These are phyloP conservation scores for Mrakia hoshinonis DNA, from an alignment of 768 basidiomycete species.

Conservation along the genomic window DNA sequence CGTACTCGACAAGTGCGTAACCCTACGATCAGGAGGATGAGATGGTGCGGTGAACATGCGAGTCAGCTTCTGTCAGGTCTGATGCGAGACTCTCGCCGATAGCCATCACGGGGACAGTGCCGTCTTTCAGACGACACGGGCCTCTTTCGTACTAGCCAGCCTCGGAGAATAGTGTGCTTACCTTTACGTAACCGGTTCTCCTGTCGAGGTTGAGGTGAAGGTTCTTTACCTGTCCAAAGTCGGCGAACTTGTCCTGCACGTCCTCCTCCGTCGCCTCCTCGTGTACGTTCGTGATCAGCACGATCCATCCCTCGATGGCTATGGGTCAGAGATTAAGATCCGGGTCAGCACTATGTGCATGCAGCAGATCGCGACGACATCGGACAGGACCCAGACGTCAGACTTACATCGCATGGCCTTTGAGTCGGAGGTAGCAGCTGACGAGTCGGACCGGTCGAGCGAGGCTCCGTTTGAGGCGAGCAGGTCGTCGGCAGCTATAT, in stretches of 20 bases:
- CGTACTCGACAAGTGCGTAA: conserved; percentile 95
- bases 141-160: too few relatives aligned
- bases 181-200: conserved; percentile 97
- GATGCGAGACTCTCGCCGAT: too few relatives aligned
- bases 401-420: conserved; percentile 1
- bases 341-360: too few relatives aligned
- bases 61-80: background rate
- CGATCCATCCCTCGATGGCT: conserved; percentile 99
- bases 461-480: background rate
- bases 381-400: background rate
- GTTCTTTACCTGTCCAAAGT: conserved; percentile 96
- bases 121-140: background rate
- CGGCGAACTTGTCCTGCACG: conserved; percentile 87
- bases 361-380: too few relatives aligned
- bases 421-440: background rate
- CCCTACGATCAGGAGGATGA: conserved; percentile 50
- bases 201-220: conserved; percentile 93
- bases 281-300: conserved; percentile 90
- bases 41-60: background rate
- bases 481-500: conserved; percentile 3
- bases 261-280: conserved; percentile 99
- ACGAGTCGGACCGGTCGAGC: background rate
- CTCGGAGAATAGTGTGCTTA: conserved; percentile 37
- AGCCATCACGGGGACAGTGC: too few relatives aligned
- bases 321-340: too few relatives aligned